These are phyloP conservation scores for Hyparrhenia diplandra DNA, from an alignment of 176 grass and related monocot genomes.

Conservation along the genomic window DNA sequence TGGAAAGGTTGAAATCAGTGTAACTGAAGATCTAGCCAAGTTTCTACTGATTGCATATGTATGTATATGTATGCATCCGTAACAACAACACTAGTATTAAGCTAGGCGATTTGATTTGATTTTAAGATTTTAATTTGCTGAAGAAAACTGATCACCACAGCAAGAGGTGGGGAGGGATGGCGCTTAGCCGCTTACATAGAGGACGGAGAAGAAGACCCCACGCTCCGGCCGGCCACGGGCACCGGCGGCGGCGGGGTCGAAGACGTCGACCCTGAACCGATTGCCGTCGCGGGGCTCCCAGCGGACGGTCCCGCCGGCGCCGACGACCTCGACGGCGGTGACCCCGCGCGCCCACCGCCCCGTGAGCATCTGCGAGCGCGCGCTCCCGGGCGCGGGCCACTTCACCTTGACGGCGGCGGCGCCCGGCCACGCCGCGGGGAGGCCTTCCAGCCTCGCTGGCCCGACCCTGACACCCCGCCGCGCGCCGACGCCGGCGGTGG, in stretches of 20 bases:
- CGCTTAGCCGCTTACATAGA: constrained; percentile 68
- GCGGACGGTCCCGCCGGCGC: constrained; percentile 23
- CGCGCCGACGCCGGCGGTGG: background rate
- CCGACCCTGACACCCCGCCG: constrained; percentile 41
- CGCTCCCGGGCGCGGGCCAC: constrained; percentile 40
- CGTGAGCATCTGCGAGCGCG: constrained; percentile 40
- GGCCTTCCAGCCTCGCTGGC: constrained; percentile 54
- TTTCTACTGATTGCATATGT: background rate
- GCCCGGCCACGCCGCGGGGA: constrained; percentile 22
- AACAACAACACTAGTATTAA: background rate
- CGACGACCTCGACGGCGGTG: constrained; percentile 43
- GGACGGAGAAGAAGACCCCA: constrained; percentile 61
- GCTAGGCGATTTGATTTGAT: background rate
- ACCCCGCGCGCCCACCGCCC: constrained; percentile 43
- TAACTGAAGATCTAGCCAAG: background rate
- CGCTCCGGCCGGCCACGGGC: constrained; percentile 4
- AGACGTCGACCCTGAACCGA: constrained; percentile 33
- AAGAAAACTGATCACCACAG: background rate
- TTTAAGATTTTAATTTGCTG: no score
- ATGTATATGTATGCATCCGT: background rate
- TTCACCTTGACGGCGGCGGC: constrained; percentile 56
- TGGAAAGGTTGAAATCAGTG: background rate
- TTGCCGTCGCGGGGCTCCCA: constrained; percentile 51
- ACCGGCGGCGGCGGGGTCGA: background rate
- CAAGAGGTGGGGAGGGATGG: accelerated